phyloP scores from a whole-genome alignment of 2,329 filamentous ascomycete genomes.

The Fusarium ramigenum region DNA sequence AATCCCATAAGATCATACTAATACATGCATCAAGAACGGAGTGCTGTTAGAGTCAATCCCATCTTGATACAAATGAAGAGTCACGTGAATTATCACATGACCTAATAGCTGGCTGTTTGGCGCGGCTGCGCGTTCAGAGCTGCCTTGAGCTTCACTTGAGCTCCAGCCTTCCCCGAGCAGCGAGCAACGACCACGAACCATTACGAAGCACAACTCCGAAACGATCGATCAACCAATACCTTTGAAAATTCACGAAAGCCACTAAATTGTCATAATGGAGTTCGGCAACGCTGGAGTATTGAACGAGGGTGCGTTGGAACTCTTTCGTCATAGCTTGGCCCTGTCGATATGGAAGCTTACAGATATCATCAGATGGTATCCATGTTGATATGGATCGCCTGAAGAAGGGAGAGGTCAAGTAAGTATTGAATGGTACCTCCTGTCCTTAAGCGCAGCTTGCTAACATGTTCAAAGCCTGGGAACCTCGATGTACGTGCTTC shows the following conservation, averaged over 20 bases:
- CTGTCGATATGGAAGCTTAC: conserved; percentile 37
- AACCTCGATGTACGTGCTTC: conserved; percentile 85
- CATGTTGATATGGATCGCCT: conserved; percentile 98
- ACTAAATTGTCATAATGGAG: conserved; percentile 59
- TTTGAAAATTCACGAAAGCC: background rate
- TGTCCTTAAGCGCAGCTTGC: background rate
- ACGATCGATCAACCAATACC: background rate
- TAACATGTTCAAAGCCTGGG: conserved; percentile 74
- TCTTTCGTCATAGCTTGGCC: conserved; percentile 35
- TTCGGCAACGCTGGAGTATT: conserved; percentile 70
- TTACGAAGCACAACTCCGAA: conserved; percentile 33
- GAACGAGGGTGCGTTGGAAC: conserved; percentile 65
- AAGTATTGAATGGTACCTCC: conserved; percentile 52
- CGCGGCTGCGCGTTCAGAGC: conserved; percentile 57
- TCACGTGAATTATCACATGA: conserved; percentile 40
- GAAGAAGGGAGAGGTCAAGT: conserved; percentile 99
- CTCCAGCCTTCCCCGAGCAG: conserved; percentile 48
- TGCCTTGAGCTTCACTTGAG: conserved; percentile 56
- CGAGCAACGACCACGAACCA: conserved; percentile 39
- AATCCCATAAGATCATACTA: background rate
- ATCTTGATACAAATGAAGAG: background rate
- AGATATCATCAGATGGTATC: conserved; percentile 81
- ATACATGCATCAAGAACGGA: background rate
- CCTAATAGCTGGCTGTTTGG: conserved; percentile 7
- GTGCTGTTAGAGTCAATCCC: background rate